Evolutionary conservation across 352 stramenopile genomes (phyloP).

Genomic region (Thalassiosira livingstoniorum): DNA sequence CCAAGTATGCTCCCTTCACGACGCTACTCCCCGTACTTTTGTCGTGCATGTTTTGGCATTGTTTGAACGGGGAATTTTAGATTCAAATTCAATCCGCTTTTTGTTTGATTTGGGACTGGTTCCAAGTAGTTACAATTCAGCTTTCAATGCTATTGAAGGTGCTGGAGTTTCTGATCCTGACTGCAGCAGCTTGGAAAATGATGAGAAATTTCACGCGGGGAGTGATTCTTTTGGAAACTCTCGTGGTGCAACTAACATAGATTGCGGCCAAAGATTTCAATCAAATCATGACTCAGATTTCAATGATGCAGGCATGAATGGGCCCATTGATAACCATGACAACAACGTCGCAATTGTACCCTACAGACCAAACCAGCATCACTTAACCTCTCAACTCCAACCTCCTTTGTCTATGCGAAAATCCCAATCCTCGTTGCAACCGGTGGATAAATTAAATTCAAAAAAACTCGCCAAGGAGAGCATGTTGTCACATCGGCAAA

Average conservation of each 20-base stretch:
- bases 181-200: background rate
- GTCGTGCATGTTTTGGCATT: conserved; percentile 81
- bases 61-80: conserved; percentile 82
- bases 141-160: background rate
- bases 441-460: too few relatives aligned
- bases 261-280: too few relatives aligned
- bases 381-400: background rate
- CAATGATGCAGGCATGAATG: too few relatives aligned
- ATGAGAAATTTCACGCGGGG: too few relatives aligned
- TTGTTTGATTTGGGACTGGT: conserved; percentile 82
- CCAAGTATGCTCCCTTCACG: conserved; percentile 83
- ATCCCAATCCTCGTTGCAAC: too few relatives aligned
- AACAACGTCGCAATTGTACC: background rate
- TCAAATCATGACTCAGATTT: too few relatives aligned
- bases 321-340: too few relatives aligned
- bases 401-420: background rate
- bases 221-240: too few relatives aligned
- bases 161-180: too few relatives aligned
- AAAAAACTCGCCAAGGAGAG: background rate
- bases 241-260: too few relatives aligned
- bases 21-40: conserved; percentile 82
- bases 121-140: conserved; percentile 24
- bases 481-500: conserved; percentile 27
- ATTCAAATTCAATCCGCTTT: conserved; percentile 79
- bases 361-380: background rate